Base-by-base conservation (phyloP, 441 rosid species). In the Adansonia rubrostipa region DNA sequence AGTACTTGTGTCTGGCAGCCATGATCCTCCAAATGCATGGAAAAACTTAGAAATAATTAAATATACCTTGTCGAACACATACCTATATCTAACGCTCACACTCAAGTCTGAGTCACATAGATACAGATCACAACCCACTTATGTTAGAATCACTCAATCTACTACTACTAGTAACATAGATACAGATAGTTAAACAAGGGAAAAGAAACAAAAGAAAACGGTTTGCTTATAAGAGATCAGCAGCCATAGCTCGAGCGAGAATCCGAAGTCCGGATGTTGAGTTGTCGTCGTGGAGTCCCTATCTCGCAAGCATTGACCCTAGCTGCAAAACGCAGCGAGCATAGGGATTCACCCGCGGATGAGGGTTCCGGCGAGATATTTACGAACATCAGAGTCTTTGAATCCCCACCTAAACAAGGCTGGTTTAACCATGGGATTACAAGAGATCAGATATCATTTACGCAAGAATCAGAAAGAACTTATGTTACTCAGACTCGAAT, bases 341-440 rank as follows among this genome's bases (percentile, higher is more conserved):
- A 96, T 0, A 96, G 90, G 1, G 98, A 94, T 83, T 96, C 99
- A 1, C 95, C 92, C 1, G 85, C 83, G 0, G 99, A 96, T 19
- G 96, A 72, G 9, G 91, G 83, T n/a, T 93, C 97, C 0, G 99
- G 99, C 0, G 97, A 91, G 57, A 96, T 87, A 84, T 96, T 96
- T 63, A 93, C 99, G 74, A 96, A 91, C 98, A 96, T 96, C 45
- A 96, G 80, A 0, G 99, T 94, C 85, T 96, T 96, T 1, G 99
- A 93, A 73, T 96, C 99, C 10, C 99, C 98, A 0, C 99, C 98
- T 63, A 96, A 83, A 76, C 98, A 96, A 33, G 99, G 97, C 98
- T 96, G 95, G 20, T 80, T 57, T 9, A 28, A 77, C 60, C 40
- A 69, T 15, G 22, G 68, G 65, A 48, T 47, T 19, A 62, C 62